These are phyloP conservation scores for Fraxinus baroniana DNA, from an alignment of 305 asterid species.

Conservation along the genomic window DNA sequence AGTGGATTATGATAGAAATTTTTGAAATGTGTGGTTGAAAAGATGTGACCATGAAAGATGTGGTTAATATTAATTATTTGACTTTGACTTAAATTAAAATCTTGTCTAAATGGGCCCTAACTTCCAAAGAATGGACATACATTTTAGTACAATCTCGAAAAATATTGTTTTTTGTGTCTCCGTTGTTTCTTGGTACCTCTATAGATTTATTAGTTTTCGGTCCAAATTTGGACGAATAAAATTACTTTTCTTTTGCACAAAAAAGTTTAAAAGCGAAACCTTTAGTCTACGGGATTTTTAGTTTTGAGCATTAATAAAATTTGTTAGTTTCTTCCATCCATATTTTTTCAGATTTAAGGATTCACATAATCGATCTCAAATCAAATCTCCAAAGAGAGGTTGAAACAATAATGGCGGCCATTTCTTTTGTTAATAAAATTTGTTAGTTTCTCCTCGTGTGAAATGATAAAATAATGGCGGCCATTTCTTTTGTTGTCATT, in stretches of 20 bases:
- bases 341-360: too few species aligned
- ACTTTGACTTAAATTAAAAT: too few species aligned
- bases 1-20: too few species aligned
- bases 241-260: background rate
- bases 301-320: background rate
- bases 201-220: background rate
- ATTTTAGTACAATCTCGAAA: background rate
- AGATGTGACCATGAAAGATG: too few species aligned
- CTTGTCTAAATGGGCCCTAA: too few species aligned
- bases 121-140: background rate
- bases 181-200: too few species aligned
- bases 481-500: slow-evolving; percentile 19
- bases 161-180: background rate
- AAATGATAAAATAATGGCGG: background rate
- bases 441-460: background rate
- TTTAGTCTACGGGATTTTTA: background rate
- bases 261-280: background rate
- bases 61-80: too few species aligned
- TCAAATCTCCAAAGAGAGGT: too few species aligned
- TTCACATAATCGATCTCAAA: too few species aligned
- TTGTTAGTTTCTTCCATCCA: background rate
- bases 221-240: background rate
- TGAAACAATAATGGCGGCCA: too few species aligned
- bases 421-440: too few species aligned
- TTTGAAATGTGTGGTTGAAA: too few species aligned